Evolutionary conservation across 2,329 filamentous ascomycete genomes (phyloP).

Genomic region (Trichoderma sp.): DNA sequence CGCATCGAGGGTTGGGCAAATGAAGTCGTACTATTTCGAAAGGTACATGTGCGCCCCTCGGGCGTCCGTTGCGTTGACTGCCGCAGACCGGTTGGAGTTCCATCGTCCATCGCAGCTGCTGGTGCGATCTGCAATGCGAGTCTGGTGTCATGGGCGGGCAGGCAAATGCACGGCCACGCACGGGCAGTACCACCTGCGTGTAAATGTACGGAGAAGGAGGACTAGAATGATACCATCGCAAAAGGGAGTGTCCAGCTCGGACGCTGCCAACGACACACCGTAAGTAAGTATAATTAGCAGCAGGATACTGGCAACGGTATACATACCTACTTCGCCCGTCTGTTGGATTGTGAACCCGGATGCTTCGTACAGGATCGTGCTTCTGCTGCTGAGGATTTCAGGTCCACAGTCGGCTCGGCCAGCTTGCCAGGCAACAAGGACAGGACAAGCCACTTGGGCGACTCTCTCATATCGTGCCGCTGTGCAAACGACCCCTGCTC

Average conservation of each 20-base stretch:
- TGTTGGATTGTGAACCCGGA: not conserved
- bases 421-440: not conserved
- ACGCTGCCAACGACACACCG: too few relatives aligned
- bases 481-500: not conserved
- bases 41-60: not conserved
- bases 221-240: too few relatives aligned
- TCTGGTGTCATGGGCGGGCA: not conserved
- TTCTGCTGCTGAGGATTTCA: conserved; percentile 4
- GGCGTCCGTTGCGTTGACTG: conserved; percentile 1
- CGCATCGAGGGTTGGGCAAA: not conserved
- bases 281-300: not conserved
- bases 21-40: not conserved
- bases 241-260: too few relatives aligned
- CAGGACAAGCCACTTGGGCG: not conserved
- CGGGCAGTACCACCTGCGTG: not conserved
- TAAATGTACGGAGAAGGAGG: too few relatives aligned
- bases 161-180: not conserved
- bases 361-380: conserved; percentile 4
- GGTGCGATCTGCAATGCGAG: not conserved
- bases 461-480: not conserved
- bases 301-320: not conserved
- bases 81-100: not conserved
- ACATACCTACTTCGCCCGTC: not conserved
- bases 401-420: conserved; percentile 5
- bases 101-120: not conserved